Conservation (phyloP, 345 rosid genomes). For the Dimocarpus longan region DNA sequence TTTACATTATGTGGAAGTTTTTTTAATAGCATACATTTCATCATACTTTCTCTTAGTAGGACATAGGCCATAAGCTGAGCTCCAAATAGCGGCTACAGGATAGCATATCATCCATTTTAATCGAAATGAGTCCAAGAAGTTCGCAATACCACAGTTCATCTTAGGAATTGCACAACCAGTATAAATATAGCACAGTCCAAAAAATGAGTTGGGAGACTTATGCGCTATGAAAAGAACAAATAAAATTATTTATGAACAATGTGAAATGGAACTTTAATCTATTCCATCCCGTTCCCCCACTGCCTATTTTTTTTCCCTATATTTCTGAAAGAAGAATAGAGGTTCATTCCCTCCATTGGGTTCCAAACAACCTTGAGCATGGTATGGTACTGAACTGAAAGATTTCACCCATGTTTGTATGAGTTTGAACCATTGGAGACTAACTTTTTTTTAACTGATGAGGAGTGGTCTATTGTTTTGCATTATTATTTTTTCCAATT, state of each 20-base stretch:
- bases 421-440: not conserved
- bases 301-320: no score
- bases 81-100: no score
- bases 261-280: not conserved
- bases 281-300: not conserved
- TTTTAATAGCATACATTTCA: not conserved
- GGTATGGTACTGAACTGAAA: not conserved
- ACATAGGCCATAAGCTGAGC: no score
- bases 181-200: not conserved
- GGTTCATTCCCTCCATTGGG: not conserved
- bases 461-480: not conserved
- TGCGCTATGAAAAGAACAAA: not conserved
- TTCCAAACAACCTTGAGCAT: not conserved
- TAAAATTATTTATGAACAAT: not conserved
- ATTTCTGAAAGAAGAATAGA: not conserved
- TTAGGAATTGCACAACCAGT: no score
- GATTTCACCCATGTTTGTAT: not conserved
- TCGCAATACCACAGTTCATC: no score
- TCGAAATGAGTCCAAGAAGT: no score
- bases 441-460: not conserved
- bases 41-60: not conserved
- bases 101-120: no score
- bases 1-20: not conserved
- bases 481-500: not conserved
- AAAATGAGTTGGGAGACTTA: not conserved